Conservation (phyloP, 164 flowering plant species). For the Annona squamosa region DNA sequence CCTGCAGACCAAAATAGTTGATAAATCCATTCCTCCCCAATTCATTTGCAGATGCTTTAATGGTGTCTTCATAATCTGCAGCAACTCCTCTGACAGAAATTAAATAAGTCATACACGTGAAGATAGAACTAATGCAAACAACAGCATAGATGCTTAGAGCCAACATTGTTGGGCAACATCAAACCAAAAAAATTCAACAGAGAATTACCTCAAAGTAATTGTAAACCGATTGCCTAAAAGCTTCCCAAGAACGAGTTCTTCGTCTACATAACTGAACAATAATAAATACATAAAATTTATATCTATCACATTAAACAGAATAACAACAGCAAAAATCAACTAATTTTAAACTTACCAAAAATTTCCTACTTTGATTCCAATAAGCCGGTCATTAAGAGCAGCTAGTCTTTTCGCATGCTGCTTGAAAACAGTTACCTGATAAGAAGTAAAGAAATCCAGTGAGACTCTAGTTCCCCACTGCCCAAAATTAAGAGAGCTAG, state of each 20-base stretch:
- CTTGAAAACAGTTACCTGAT: constrained; percentile 86
- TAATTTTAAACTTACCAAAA: constrained; percentile 53
- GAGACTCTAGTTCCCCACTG: too few relatives aligned
- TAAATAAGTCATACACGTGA: constrained; percentile 8
- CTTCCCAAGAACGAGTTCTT: constrained; percentile 87
- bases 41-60: constrained; percentile 65
- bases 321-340: constrained; percentile 3
- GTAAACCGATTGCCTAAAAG: constrained; percentile 92
- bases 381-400: constrained; percentile 67
- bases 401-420: constrained; percentile 70
- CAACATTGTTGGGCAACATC: background rate
- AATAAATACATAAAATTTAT: constrained; percentile 2
- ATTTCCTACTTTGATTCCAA: constrained; percentile 92
- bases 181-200: background rate
- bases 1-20: constrained; percentile 96
- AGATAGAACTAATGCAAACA: constrained; percentile 3
- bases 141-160: background rate
- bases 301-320: constrained; percentile 4
- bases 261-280: constrained; percentile 62
- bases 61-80: constrained; percentile 71
- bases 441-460: background rate
- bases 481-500: too few relatives aligned
- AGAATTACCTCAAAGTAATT: constrained; percentile 61
- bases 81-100: constrained; percentile 63
- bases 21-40: constrained; percentile 78